phyloP scores from a whole-genome alignment of 768 basidiomycete genomes.

The Boletus rubescentipes region DNA sequence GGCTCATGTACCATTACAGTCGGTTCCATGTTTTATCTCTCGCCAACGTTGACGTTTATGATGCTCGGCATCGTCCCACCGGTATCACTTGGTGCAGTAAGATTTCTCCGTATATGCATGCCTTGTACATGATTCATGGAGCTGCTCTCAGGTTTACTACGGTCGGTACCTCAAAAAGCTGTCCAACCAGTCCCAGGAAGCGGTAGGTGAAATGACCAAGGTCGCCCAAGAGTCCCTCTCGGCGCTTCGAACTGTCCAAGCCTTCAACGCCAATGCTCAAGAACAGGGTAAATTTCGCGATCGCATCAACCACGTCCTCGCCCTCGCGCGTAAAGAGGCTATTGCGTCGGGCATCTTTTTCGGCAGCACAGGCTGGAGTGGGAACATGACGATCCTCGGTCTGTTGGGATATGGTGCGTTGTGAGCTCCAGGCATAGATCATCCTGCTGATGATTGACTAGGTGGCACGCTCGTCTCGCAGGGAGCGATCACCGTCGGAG shows the following conservation, averaged over 20 bases:
- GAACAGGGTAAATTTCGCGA: slow-evolving; percentile 78
- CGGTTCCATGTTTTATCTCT: slow-evolving; percentile 93
- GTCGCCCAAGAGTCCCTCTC: slow-evolving; percentile 86
- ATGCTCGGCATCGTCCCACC: slow-evolving; percentile 94
- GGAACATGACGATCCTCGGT: slow-evolving; percentile 87
- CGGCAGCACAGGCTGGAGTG: slow-evolving; percentile 89
- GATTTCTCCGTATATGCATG: slow-evolving; percentile 20
- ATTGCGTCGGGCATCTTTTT: slow-evolving; percentile 91
- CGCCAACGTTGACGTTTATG: slow-evolving; percentile 80
- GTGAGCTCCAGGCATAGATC: background rate
- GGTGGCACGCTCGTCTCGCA: slow-evolving; percentile 89
- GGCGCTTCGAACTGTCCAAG: slow-evolving; percentile 85
- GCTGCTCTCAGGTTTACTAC: slow-evolving; percentile 75
- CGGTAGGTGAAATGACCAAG: slow-evolving; percentile 93
- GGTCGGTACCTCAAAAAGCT: slow-evolving; percentile 92
- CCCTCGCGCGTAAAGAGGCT: slow-evolving; percentile 82
- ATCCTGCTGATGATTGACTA: slow-evolving; percentile 29
- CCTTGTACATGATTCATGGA: slow-evolving; percentile 10
- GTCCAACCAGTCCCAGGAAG: slow-evolving; percentile 90
- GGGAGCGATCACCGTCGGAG: slow-evolving; percentile 88
- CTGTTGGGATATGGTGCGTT: slow-evolving; percentile 84
- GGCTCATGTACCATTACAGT: slow-evolving; percentile 45
- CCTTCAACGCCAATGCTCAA: slow-evolving; percentile 79
- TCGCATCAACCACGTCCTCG: slow-evolving; percentile 61
- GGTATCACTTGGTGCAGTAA: slow-evolving; percentile 79